A percentile compares a stretch with the other conserved stretches of the same genome.
Evolutionary conservation across 1,139 yeast species (phyloP).

Genomic region (Hyphopichia buzzinii): DNA sequence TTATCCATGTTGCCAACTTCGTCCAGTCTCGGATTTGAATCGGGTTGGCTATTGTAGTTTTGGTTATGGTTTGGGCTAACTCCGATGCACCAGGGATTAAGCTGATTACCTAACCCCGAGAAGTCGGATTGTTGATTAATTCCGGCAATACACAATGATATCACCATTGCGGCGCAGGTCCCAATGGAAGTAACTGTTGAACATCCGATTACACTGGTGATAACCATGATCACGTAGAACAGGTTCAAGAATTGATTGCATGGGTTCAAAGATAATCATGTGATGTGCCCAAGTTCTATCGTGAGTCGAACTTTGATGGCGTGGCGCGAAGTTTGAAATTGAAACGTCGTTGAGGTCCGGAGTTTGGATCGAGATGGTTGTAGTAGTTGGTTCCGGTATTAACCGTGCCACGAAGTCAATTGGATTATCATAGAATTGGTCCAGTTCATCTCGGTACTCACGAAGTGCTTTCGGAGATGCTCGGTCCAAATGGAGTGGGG

Average conservation of each 20-base stretch:
- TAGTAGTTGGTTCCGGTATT: not conserved
- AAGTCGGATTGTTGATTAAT: too few relatives aligned
- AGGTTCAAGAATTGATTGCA: conserved; percentile 44
- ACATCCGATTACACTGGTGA: conserved; percentile 51
- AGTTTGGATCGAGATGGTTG: not conserved
- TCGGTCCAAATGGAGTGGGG: conserved; percentile 57
- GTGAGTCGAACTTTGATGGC: not conserved
- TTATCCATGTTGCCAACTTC: too few relatives aligned
- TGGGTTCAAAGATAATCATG: conserved; percentile 67
- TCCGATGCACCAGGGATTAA: too few relatives aligned
- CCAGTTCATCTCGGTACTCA: conserved; percentile 81
- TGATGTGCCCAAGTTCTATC: conserved; percentile 60
- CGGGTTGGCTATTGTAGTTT: too few relatives aligned
- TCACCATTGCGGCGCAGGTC: conserved; percentile 81
- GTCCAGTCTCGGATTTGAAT: too few relatives aligned
- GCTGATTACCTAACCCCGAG: too few relatives aligned
- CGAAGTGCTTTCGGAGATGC: conserved; percentile 18
- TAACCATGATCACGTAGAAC: conserved; percentile 45
- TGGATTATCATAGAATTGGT: conserved; percentile 72
- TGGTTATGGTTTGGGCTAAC: too few relatives aligned
- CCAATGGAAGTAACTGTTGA: conserved; percentile 86
- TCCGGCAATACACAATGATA: conserved; percentile 55
- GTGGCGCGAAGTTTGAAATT: not conserved
- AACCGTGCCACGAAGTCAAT: conserved; percentile 37
- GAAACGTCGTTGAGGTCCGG: conserved; percentile 24